phyloP scores from a whole-genome alignment of 306 rosid genomes.

The Carpinus viminea region DNA sequence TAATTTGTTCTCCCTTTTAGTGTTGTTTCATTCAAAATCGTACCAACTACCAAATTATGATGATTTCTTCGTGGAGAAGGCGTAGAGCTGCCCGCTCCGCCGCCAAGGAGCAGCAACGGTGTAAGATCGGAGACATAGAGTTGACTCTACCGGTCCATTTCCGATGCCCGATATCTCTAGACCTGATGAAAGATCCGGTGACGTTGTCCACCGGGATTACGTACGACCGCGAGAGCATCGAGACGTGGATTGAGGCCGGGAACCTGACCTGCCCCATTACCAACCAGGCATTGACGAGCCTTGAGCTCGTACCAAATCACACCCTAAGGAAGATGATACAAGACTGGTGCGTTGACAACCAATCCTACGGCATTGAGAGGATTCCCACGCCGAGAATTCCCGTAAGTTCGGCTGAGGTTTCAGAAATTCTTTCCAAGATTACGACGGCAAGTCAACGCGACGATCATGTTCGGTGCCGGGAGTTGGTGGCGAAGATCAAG shows the following conservation, averaged over 20 bases:
- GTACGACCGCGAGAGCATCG: conserved; percentile 52
- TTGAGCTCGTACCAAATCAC: conserved; percentile 52
- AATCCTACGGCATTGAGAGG: conserved; percentile 43
- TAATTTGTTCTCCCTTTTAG: neutral
- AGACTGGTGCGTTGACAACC: conserved; percentile 52
- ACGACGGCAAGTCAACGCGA: neutral
- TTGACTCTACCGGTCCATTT: conserved; percentile 44
- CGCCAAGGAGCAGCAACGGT: conserved; percentile 2
- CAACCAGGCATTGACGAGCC: conserved; percentile 32
- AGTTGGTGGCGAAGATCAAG: conserved; percentile 34
- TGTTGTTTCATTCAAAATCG: neutral
- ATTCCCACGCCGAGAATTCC: conserved; percentile 55
- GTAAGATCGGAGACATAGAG: conserved; percentile 22
- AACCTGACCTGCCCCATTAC: conserved; percentile 50
- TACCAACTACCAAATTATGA: neutral
- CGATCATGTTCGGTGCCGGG: conserved; percentile 19
- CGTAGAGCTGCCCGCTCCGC: conserved; percentile 23
- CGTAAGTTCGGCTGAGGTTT: conserved; percentile 11
- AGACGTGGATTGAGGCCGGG: conserved; percentile 53
- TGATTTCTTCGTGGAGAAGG: conserved; percentile 49
- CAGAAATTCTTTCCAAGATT: conserved; percentile 27
- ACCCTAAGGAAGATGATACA: conserved; percentile 54
- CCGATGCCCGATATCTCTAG: conserved; percentile 53
- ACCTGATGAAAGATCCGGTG: conserved; percentile 65
- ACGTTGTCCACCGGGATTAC: conserved; percentile 54